Percentiles rank a stretch among this genome's conserved stretches.
Evolutionary conservation across 768 basidiomycete genomes (phyloP).

Genomic region (Pleurotus citrinopileatus): DNA sequence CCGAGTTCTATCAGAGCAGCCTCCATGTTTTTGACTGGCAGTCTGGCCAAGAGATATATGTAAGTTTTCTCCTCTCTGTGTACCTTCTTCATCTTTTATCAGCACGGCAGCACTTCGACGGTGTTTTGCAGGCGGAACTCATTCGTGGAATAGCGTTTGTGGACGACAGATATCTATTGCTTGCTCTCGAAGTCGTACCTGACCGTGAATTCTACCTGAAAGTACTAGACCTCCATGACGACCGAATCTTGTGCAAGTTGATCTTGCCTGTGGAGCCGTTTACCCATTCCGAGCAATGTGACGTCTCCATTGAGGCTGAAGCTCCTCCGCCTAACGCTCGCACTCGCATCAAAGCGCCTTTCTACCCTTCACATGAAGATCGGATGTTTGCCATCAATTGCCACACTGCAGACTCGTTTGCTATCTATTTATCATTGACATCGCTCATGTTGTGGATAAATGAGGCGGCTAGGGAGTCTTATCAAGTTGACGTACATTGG

Average conservation of each 20-base stretch:
- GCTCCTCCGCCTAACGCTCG: not conserved
- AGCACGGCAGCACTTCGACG: not conserved
- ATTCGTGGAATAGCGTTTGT: not conserved
- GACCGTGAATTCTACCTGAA: not conserved
- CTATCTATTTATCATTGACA: not conserved
- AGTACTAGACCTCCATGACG: not conserved
- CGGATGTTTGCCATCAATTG: not conserved
- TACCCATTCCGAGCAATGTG: not conserved
- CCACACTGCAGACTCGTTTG: not conserved
- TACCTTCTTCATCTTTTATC: not conserved
- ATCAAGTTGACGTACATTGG: not conserved
- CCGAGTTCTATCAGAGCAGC: too few species aligned
- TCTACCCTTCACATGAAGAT: not conserved
- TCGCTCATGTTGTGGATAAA: not conserved
- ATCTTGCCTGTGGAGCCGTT: not conserved
- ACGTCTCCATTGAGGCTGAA: not conserved
- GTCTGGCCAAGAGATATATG: not conserved
- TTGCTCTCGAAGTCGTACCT: not conserved
- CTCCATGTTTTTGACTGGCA: too few species aligned
- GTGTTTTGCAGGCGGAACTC: not conserved
- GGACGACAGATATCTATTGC: not conserved
- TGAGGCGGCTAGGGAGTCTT: not conserved
- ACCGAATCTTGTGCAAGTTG: not conserved
- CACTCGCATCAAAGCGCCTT: not conserved
- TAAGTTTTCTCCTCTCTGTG: not conserved